Conservation (phyloP, 345 rosid genomes). For the Populus pruinosa region DNA sequence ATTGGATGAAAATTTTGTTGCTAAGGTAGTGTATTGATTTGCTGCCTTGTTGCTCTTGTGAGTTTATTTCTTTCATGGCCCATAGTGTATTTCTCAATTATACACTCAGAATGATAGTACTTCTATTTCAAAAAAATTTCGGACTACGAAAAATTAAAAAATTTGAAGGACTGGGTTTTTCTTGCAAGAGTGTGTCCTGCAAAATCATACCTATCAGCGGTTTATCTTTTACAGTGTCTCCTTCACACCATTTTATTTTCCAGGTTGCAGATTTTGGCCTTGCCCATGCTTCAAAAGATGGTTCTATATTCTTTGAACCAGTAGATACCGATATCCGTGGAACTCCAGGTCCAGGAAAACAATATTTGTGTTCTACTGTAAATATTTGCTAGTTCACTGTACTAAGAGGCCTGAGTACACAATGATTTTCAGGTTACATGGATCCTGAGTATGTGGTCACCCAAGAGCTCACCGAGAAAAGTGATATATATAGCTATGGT, state of each 20-base stretch:
- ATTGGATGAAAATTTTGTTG: constrained; percentile 76
- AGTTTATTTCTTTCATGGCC: no score
- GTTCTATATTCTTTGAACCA: constrained; percentile 84
- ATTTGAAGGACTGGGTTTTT: no score
- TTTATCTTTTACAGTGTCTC: no score
- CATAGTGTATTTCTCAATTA: no score
- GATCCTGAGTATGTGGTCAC: constrained; percentile 90
- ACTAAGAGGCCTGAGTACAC: constrained; percentile 11
- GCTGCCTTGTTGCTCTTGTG: no score
- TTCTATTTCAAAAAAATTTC: no score
- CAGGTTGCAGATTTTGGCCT: constrained; percentile 99
- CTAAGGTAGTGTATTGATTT: constrained; percentile 53
- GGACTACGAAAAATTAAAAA: no score
- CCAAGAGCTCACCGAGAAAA: constrained; percentile 87
- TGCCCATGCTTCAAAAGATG: constrained; percentile 83
- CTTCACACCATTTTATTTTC: not conserved
- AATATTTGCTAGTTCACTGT: not conserved
- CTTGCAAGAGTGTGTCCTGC: no score
- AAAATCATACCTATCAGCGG: no score
- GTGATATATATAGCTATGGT: constrained; percentile 86
- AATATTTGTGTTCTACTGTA: constrained; percentile 1
- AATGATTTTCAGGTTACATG: constrained; percentile 68
- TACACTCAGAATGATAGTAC: no score
- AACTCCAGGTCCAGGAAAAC: constrained; percentile 73
- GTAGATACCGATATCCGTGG: constrained; percentile 83